Evolutionary conservation across 192 early-diverging fungal species (phyloP).

Genomic region (Chytriomyces sp.): DNA sequence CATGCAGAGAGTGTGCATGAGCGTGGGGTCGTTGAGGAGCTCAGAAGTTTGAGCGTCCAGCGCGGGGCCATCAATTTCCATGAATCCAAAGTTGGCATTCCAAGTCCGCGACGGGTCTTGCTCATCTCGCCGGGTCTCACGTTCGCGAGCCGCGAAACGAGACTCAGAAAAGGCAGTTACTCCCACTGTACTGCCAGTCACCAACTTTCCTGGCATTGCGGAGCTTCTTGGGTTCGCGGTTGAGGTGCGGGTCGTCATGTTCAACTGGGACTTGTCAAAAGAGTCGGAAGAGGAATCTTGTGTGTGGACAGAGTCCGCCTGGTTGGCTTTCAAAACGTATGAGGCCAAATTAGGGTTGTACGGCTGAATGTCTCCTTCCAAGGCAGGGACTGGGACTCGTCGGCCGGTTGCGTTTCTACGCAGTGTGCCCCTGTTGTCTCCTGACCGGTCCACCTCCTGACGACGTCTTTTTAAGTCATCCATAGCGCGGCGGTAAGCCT

Average conservation of each 20-base stretch:
- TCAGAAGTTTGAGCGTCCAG: slow-evolving; percentile 37
- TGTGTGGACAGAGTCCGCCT: not conserved
- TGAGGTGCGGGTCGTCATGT: no score
- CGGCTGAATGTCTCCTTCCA: slow-evolving; percentile 20
- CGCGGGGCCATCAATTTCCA: slow-evolving; percentile 38
- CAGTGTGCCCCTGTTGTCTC: not conserved
- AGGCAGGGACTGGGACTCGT: not conserved
- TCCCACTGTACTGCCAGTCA: not conserved
- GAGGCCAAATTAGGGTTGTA: slow-evolving; percentile 21
- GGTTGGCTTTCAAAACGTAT: not conserved
- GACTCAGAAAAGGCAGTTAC: slow-evolving; percentile 33
- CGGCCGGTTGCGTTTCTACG: not conserved
- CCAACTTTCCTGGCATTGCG: not conserved
- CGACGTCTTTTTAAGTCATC: slow-evolving; percentile 26
- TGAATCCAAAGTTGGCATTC: slow-evolving; percentile 37
- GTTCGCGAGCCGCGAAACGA: slow-evolving; percentile 17
- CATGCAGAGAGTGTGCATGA: slow-evolving; percentile 64
- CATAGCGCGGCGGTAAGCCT: slow-evolving; percentile 31
- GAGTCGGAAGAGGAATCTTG: not conserved
- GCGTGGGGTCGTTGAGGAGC: slow-evolving; percentile 44
- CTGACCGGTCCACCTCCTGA: slow-evolving; percentile 5
- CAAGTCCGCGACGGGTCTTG: slow-evolving; percentile 19
- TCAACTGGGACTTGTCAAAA: not conserved
- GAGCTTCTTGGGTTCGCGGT: not conserved
- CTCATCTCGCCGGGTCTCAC: slow-evolving; percentile 12